A percentile compares a stretch with the other conserved stretches of the same genome.
These are phyloP conservation scores for Stagonosporopsis rhizophila DNA, from an alignment of 2,329 filamentous ascomycete genomes.

Conservation along the genomic window DNA sequence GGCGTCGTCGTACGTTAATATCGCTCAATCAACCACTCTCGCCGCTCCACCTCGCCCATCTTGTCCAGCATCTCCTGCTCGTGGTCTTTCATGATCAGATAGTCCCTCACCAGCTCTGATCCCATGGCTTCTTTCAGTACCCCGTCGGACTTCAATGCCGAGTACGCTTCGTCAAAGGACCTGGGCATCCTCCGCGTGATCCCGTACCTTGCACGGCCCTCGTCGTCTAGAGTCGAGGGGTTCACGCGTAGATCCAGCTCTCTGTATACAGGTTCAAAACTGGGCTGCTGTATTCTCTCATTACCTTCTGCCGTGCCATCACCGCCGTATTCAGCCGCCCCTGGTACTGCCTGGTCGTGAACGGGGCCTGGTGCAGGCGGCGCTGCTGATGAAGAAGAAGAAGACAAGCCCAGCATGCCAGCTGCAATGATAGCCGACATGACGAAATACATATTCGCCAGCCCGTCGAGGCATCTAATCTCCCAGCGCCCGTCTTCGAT, in stretches of 20 bases:
- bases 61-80: slow-evolving; percentile 61
- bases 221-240: slow-evolving; percentile 32
- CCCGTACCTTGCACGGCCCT: slow-evolving; percentile 59
- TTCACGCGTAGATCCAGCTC: slow-evolving; percentile 56
- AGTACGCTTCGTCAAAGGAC: slow-evolving; percentile 63
- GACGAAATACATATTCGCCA: slow-evolving; percentile 79
- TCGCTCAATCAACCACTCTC: slow-evolving; percentile 69
- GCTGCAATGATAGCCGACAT: slow-evolving; percentile 67
- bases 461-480: slow-evolving; percentile 76
- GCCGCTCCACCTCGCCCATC: slow-evolving; percentile 59
- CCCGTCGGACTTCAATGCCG: slow-evolving; percentile 58
- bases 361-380: not conserved
- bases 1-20: slow-evolving; percentile 40
- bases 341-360: not conserved
- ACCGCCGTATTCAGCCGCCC: slow-evolving; percentile 8
- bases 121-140: slow-evolving; percentile 58
- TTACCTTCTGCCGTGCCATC: not conserved
- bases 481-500: slow-evolving; percentile 76
- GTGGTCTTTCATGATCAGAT: slow-evolving; percentile 64
- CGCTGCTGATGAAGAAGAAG: slow-evolving; percentile 23
- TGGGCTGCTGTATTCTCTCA: not conserved
- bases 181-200: slow-evolving; percentile 63
- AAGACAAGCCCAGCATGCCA: slow-evolving; percentile 63
- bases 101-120: slow-evolving; percentile 61
- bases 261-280: slow-evolving; percentile 51